Percentiles rank a stretch among this genome's conserved stretches.
Evolutionary conservation across 176 grass and related monocot genomes (phyloP).

Genomic region (Oryza punctata): DNA sequence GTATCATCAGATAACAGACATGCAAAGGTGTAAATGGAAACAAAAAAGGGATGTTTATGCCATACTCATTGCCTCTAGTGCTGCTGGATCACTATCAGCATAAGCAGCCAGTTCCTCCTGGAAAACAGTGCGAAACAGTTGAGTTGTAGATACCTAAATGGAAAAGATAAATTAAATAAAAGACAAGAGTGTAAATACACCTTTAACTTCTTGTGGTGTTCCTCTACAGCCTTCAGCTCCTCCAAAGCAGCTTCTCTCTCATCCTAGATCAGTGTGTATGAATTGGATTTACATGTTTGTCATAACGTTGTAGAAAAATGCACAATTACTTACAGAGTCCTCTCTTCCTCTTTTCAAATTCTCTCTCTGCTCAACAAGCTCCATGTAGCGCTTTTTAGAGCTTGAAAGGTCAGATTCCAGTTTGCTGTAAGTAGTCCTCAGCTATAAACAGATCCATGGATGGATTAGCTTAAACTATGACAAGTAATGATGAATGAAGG

Average conservation of each 20-base stretch:
- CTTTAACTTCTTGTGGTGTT: conserved; percentile 79
- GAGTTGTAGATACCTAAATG: conserved; percentile 24
- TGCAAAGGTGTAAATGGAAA: conserved; percentile 8
- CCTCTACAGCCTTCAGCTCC: conserved; percentile 68
- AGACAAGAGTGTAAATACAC: conserved; percentile 35
- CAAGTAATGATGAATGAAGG: neutral
- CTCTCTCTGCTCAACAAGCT: conserved; percentile 87
- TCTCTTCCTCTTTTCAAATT: conserved; percentile 93
- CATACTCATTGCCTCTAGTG: conserved; percentile 90
- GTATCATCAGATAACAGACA: conserved; percentile 13
- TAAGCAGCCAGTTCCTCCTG: conserved; percentile 82
- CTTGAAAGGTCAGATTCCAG: conserved; percentile 81
- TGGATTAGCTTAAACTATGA: conserved; percentile 14
- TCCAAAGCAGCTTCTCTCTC: conserved; percentile 78
- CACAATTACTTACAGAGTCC: conserved; percentile 68
- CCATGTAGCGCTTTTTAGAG: conserved; percentile 60
- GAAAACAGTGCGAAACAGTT: conserved; percentile 32
- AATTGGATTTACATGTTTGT: conserved; percentile 22
- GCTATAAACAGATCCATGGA: conserved; percentile 48
- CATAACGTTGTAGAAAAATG: neutral
- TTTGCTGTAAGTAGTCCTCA: conserved; percentile 73
- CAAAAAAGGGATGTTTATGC: conserved; percentile 23
- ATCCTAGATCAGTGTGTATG: conserved; percentile 59
- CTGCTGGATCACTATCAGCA: conserved; percentile 90
- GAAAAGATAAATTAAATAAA: conserved; percentile 18